These are phyloP conservation scores for Musa itinerans DNA, from an alignment of 176 grass and related monocot species.

Conservation along the genomic window DNA sequence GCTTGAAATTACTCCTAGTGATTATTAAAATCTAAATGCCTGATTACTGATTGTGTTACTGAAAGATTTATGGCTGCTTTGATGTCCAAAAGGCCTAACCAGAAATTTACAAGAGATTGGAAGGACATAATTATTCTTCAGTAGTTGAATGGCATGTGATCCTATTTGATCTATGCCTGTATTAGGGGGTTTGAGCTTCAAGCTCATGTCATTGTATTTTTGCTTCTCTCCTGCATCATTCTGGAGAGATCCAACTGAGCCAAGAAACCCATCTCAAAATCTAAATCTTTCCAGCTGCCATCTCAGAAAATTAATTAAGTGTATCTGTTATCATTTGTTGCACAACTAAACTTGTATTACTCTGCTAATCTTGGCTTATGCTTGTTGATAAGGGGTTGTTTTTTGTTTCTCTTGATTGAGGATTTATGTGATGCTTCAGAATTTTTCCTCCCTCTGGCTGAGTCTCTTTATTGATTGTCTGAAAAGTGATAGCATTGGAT, in stretches of 20 bases:
- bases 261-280: background rate
- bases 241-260: background rate
- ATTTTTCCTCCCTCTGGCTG: background rate
- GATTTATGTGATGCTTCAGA: background rate
- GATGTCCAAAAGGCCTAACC: no score
- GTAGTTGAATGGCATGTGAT: background rate
- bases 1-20: no score
- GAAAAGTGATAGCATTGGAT: background rate
- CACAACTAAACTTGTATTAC: background rate
- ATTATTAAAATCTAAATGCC: no score
- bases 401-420: background rate
- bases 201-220: constrained; percentile 1
- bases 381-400: background rate
- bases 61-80: no score
- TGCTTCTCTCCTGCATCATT: background rate
- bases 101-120: background rate
- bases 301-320: background rate
- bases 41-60: no score
- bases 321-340: background rate
- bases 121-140: background rate
- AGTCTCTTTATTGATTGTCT: background rate
- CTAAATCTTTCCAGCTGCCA: background rate
- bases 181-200: background rate
- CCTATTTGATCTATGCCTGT: background rate
- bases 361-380: no score